Percentiles rank a stretch among this genome's conserved stretches.
Conservation (phyloP, 1,284 basidiomycete species). For the Ustilago vetiveriae region DNA sequence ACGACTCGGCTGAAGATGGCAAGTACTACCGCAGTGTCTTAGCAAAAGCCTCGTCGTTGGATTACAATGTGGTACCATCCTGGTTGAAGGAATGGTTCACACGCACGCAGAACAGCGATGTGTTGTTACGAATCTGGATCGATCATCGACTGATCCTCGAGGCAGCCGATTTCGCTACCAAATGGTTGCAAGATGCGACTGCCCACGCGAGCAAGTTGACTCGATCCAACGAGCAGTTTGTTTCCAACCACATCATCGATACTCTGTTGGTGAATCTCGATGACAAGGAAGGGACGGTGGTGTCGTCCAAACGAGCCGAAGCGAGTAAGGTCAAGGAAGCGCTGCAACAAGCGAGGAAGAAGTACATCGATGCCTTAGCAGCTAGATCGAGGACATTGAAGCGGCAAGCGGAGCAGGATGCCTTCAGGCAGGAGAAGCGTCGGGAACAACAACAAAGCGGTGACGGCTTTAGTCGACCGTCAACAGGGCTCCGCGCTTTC, state of each 20-base stretch:
- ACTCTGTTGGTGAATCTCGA: conserved; percentile 34
- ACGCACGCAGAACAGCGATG: conserved; percentile 26
- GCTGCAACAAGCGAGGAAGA: conserved; percentile 29
- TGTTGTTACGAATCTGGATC: conserved; percentile 38
- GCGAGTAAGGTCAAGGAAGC: conserved; percentile 9
- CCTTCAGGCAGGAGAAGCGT: conserved; percentile 38
- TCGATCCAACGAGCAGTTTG: conserved; percentile 20
- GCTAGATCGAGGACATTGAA: conserved; percentile 26
- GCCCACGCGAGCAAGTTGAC: conserved; percentile 8
- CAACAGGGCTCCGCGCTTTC: conserved; percentile 18
- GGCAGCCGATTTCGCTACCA: conserved; percentile 22
- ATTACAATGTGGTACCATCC: conserved; percentile 12
- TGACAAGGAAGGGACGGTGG: conserved; percentile 16
- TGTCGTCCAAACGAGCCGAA: conserved; percentile 14
- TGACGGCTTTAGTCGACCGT: conserved; percentile 1
- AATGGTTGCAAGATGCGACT: conserved; percentile 25
- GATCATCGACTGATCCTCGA: conserved; percentile 33
- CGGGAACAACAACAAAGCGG: conserved; percentile 29
- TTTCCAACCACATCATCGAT: conserved; percentile 39
- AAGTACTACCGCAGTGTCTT: conserved; percentile 75
- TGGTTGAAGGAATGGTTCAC: conserved; percentile 45
- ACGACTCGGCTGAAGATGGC: conserved; percentile 74
- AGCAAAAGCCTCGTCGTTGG: conserved; percentile 16
- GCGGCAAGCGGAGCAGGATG: conserved; percentile 44
- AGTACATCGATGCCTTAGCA: conserved; percentile 25